Evolutionary conservation across 1,284 basidiomycete species (phyloP).

Genomic region (Sporisorium exsertum): DNA sequence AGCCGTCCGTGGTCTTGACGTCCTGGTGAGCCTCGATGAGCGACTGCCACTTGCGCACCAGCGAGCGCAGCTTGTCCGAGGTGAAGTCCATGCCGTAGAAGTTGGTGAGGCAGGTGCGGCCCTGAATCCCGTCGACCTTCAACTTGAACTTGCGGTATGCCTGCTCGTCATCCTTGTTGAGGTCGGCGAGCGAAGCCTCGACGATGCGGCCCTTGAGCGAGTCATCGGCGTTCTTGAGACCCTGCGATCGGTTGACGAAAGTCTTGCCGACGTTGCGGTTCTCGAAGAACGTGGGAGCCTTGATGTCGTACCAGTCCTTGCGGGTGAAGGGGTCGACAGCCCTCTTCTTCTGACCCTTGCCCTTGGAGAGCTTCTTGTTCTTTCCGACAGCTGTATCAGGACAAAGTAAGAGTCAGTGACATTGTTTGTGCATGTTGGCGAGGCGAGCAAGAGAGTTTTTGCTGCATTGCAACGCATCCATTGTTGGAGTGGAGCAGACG

Average conservation of each 20-base stretch:
- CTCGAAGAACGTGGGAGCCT: slow-evolving; percentile 98
- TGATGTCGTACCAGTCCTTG: slow-evolving; percentile 99
- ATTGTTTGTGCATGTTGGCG: background rate
- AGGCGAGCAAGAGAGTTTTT: background rate
- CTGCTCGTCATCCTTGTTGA: slow-evolving; percentile 99
- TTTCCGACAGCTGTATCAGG: slow-evolving; percentile 71
- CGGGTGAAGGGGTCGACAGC: slow-evolving; percentile 99
- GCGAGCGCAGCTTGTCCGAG: slow-evolving; percentile 98
- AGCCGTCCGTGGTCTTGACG: slow-evolving; percentile 99
- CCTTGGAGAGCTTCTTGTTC: slow-evolving; percentile 99
- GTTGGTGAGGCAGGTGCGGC: slow-evolving; percentile 99
- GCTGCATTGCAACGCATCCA: background rate
- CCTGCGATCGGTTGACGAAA: slow-evolving; percentile 96
- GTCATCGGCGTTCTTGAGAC: slow-evolving; percentile 99
- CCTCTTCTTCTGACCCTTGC: slow-evolving; percentile 99
- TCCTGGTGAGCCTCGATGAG: slow-evolving; percentile 99
- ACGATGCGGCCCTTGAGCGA: slow-evolving; percentile 97
- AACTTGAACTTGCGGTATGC: slow-evolving; percentile 99
- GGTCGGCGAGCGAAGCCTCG: slow-evolving; percentile 95
- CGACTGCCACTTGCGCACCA: slow-evolving; percentile 99
- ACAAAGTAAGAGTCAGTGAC: slow-evolving; percentile 8
- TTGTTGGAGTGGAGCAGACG: slow-evolving; percentile 7
- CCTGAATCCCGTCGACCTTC: slow-evolving; percentile 96
- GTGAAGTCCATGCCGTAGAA: slow-evolving; percentile 99
- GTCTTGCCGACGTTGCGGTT: slow-evolving; percentile 98